A percentile compares a stretch with the other conserved stretches of the same genome.
These are phyloP conservation scores for Poteriospumella lacustris DNA, from an alignment of 108 stramenopile species.

Conservation along the genomic window DNA sequence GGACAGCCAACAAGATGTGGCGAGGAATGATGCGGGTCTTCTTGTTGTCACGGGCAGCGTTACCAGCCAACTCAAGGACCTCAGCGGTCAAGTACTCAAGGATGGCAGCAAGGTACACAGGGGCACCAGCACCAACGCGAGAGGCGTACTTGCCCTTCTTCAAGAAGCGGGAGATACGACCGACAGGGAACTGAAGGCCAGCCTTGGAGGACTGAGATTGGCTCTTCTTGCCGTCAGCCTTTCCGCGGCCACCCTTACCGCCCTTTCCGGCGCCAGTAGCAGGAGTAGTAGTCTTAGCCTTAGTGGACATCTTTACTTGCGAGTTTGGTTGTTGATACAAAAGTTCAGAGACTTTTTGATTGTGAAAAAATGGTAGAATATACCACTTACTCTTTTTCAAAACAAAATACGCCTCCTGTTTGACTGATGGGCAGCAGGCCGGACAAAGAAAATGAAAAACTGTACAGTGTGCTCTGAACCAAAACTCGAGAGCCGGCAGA, in stretches of 20 bases:
- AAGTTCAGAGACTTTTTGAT: no score
- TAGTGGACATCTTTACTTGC: background rate
- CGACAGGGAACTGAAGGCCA: constrained; percentile 92
- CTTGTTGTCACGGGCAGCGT: constrained; percentile 94
- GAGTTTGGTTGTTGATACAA: background rate
- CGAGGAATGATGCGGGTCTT: constrained; percentile 85
- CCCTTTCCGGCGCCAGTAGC: background rate
- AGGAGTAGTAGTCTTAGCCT: background rate
- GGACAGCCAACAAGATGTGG: constrained; percentile 86
- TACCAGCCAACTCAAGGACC: constrained; percentile 87
- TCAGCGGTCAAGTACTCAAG: constrained; percentile 90
- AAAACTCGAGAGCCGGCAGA: no score
- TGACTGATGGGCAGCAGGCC: no score
- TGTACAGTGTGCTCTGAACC: no score
- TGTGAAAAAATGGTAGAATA: no score
- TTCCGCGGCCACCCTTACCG: constrained; percentile 78
- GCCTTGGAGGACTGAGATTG: constrained; percentile 80
- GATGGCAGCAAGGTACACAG: constrained; percentile 88
- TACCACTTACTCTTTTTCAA: no score
- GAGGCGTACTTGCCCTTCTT: constrained; percentile 86
- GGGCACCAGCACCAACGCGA: constrained; percentile 86
- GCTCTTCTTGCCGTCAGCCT: constrained; percentile 47
- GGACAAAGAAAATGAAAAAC: no score
- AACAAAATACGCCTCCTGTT: no score
- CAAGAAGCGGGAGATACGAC: constrained; percentile 84